Evolutionary conservation across 371 early-diverging fungal genomes (phyloP), one percentile per base, ranked within the genome.

Genomic region (Lichtheimia corymbifera): DNA sequence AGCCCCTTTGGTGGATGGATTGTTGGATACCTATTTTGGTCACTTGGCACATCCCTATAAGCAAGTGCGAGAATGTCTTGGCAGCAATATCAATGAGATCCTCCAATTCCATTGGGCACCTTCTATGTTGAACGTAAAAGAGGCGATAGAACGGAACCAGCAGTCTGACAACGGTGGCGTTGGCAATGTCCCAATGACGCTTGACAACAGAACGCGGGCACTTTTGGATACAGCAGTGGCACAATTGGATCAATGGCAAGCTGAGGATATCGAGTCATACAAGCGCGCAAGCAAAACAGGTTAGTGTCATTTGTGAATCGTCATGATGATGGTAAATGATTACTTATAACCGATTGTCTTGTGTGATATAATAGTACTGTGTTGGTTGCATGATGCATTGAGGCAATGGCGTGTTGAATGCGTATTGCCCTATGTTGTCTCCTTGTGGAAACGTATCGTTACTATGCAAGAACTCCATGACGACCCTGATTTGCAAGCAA

Each of bases 41-140:
- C 81, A 84, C 30, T 58, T 94, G 45, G 74, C 81, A 2, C 91
- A 93, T 67, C 94, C 94, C 1, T 96, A 95, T 75, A 88, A 94
- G 67, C 94, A 93, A 70, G 93, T 95, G 22, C 86, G 97, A 5
- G 92, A 93, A 63, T 75, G 82, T 9, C 68, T 94, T 18, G 95
- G 94, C 24, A 74, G 74, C 1, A 79, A 85, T 55, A 84, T 95
- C 58, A 87, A 91, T 62, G 82, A 82, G 35, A 59, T 87, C 3
- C 67, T 89, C 40, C 86, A 91, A 57, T 51, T 85, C 5, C 80
- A 79, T 57, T 91, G 89, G 77, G 72, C 79, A n/a, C 89, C 92
- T 6, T 76, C 87, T 1, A 79, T 81, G 27, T 41, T 35, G 14
- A 52, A 51, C 30, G 42, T 61, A 5, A 13, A 53, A 18, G 28